A percentile compares a stretch with the other conserved stretches of the same genome.
Conservation (phyloP, 2,329 filamentous ascomycete species). For the Cladorrhinum sp. region DNA sequence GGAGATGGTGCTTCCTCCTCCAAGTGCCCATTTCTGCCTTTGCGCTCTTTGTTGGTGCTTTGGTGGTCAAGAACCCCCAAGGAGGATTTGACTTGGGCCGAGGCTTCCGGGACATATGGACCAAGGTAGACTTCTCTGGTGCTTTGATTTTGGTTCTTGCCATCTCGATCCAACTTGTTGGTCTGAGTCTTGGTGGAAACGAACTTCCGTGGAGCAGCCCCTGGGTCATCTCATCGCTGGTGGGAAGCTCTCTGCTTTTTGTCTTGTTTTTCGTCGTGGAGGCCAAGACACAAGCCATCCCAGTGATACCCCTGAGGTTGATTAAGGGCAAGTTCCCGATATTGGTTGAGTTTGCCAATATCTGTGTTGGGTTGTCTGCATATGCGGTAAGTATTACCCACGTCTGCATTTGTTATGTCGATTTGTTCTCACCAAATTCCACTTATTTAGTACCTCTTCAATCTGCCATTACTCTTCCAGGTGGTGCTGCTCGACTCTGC, state of each 20-base stretch:
- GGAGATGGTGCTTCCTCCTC: constrained; percentile 64
- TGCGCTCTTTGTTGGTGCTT: constrained; percentile 51
- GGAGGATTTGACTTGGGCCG: constrained; percentile 27
- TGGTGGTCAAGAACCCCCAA: constrained; percentile 49
- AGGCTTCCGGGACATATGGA: constrained; percentile 43
- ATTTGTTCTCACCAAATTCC: not conserved
- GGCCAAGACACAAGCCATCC: constrained; percentile 47
- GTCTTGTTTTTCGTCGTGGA: constrained; percentile 47
- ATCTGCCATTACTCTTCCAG: constrained; percentile 68
- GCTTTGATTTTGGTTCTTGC: constrained; percentile 55
- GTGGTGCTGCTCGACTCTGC: constrained; percentile 62
- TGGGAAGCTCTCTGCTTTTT: constrained; percentile 43
- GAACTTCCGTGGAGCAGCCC: constrained; percentile 51
- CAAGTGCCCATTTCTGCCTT: constrained; percentile 58
- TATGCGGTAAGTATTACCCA: constrained; percentile 51
- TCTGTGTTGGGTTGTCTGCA: constrained; percentile 58
- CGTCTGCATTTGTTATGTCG: not conserved
- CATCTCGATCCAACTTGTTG: constrained; percentile 55
- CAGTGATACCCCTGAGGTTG: constrained; percentile 55
- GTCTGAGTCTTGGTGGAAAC: constrained; percentile 55
- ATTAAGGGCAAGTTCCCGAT: constrained; percentile 53
- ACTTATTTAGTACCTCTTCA: constrained; percentile 56
- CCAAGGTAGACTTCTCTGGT: constrained; percentile 56
- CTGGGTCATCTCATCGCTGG: constrained; percentile 45
- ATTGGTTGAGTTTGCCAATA: constrained; percentile 55